Conservation (phyloP, 1,284 basidiomycete genomes). For the Moesziomyces aphidis region DNA sequence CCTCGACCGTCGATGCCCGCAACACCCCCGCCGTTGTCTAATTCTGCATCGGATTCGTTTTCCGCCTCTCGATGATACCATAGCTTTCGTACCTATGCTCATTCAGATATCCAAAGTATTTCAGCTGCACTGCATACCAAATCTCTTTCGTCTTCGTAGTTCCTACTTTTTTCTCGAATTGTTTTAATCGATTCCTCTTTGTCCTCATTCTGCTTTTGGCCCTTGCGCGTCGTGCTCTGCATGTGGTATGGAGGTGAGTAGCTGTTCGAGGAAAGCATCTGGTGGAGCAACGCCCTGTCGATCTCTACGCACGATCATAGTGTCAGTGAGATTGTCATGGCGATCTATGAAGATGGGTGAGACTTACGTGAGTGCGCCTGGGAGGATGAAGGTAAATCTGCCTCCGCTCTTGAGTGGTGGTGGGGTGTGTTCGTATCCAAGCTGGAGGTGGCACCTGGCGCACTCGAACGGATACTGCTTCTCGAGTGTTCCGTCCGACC, state of each 20-base stretch:
- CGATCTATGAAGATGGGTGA: too few relatives aligned
- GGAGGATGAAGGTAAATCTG: conserved; percentile 58
- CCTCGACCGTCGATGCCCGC: conserved; percentile 4
- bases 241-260: not conserved
- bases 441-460: conserved; percentile 54
- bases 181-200: not conserved
- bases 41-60: not conserved
- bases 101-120: not conserved
- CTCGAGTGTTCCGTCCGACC: conserved; percentile 51
- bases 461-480: conserved; percentile 60
- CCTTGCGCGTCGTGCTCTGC: not conserved
- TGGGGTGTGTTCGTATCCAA: conserved; percentile 63
- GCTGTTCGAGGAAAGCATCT: conserved; percentile 38
- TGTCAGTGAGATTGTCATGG: conserved; percentile 2
- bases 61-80: not conserved
- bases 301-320: conserved; percentile 10
- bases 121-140: not conserved
- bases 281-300: conserved; percentile 45
- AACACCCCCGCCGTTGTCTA: conserved; percentile 21
- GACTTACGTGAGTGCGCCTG: conserved; percentile 59
- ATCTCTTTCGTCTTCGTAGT: not conserved
- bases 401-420: conserved; percentile 64
- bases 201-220: not conserved
- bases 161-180: not conserved
- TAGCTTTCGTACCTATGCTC: not conserved